Percentiles rank a stretch among this genome's conserved stretches.
Conservation (phyloP, 352 stramenopile genomes). For the Phytophthora pseudosyringae region DNA sequence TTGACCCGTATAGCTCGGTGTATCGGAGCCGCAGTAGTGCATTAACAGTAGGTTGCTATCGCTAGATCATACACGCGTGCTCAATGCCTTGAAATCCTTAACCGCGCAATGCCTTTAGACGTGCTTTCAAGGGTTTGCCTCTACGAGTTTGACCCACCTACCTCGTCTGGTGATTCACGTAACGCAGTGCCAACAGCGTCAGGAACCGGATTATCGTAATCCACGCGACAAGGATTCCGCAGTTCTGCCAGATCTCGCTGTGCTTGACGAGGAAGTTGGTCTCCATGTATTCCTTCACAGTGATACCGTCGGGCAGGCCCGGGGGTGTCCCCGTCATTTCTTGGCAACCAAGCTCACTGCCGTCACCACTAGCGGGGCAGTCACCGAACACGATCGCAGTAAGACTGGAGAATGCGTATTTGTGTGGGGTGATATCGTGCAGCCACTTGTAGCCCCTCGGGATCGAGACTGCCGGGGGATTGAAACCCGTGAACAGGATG, state of each 20-base stretch:
- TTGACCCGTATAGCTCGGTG: no score
- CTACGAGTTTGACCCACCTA: no score
- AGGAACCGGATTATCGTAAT: no score
- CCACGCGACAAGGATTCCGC: no score
- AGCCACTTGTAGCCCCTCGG: slow-evolving; percentile 47
- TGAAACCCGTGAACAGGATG: slow-evolving; percentile 47
- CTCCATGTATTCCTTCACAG: slow-evolving; percentile 41
- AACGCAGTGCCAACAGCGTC: no score
- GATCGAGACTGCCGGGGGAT: slow-evolving; percentile 36
- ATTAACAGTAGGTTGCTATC: no score
- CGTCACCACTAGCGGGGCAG: slow-evolving; percentile 18
- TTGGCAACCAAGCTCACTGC: slow-evolving; percentile 29
- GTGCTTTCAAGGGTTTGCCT: no score
- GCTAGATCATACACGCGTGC: no score
- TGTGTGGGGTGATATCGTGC: slow-evolving; percentile 39
- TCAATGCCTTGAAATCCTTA: no score
- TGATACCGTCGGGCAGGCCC: slow-evolving; percentile 26
- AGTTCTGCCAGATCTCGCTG: slow-evolving; percentile 22
- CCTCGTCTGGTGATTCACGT: no score
- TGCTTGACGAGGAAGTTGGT: slow-evolving; percentile 37
- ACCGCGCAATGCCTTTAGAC: no score
- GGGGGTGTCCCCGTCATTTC: slow-evolving; percentile 30
- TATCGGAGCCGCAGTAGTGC: no score
- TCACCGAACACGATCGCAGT: slow-evolving; percentile 38
- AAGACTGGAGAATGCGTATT: slow-evolving; percentile 39